Percentiles rank a stretch among this genome's conserved stretches.
Evolutionary conservation across 139 green algal genomes (phyloP).

Genomic region (Ettlia oleoabundans): DNA sequence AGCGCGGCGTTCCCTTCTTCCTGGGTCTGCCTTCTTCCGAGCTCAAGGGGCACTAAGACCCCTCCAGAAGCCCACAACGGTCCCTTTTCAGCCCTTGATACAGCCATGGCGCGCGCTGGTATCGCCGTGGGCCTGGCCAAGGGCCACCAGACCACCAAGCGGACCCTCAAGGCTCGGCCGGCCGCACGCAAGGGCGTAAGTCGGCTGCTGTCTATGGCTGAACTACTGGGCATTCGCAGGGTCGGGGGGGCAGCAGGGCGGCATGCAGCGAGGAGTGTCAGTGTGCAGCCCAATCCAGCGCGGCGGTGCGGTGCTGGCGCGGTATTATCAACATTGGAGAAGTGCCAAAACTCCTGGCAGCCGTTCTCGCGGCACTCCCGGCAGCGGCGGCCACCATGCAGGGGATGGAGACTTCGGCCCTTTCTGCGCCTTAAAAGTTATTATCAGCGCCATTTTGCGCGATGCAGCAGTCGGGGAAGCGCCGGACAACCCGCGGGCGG

Average conservation of each 20-base stretch:
- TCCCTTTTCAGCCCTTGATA: constrained; percentile 7
- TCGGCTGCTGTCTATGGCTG: not conserved
- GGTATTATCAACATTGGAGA: not conserved
- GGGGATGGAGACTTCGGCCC: not conserved
- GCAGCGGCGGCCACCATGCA: not conserved
- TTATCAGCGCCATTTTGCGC: too few species aligned
- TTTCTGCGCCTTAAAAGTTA: too few species aligned
- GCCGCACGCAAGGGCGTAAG: constrained; percentile 86
- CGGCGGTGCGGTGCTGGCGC: too few species aligned
- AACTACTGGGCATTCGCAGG: too few species aligned
- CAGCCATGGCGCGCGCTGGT: constrained; percentile 45
- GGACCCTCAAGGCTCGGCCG: constrained; percentile 61
- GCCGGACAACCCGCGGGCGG: too few species aligned
- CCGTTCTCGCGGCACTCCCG: not conserved
- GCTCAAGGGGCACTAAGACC: too few species aligned
- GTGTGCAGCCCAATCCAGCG: not conserved
- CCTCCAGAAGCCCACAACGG: too few species aligned
- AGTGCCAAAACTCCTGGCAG: too few species aligned
- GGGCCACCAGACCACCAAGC: constrained; percentile 85
- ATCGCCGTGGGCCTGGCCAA: constrained; percentile 91
- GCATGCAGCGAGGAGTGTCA: not conserved
- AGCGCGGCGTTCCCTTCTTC: too few species aligned
- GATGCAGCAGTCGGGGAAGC: too few species aligned
- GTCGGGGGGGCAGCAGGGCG: not conserved
- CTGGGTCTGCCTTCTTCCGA: too few species aligned